These are phyloP conservation scores for Saccharomyces uvarum DNA, from an alignment of 1,139 yeast genomes.

Conservation along the genomic window DNA sequence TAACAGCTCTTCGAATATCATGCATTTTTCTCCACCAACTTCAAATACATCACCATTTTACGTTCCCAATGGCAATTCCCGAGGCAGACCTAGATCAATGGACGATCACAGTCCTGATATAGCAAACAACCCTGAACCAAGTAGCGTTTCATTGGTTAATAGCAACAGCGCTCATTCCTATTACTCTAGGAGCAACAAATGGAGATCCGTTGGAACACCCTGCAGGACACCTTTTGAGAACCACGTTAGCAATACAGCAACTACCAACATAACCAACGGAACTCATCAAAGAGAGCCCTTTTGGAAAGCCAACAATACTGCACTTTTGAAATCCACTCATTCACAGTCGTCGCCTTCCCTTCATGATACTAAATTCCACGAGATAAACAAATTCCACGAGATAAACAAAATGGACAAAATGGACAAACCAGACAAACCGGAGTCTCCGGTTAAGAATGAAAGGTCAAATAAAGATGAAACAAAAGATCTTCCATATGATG, in stretches of 20 bases:
- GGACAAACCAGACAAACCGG: neutral
- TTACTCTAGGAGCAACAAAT: conserved; percentile 18
- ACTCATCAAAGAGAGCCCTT: neutral
- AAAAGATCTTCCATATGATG: neutral
- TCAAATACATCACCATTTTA: conserved; percentile 5
- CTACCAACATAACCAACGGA: neutral
- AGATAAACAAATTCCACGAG: neutral
- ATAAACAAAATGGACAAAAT: neutral
- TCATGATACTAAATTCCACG: neutral
- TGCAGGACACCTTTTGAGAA: conserved; percentile 1
- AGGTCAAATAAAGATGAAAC: neutral
- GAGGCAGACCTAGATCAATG: conserved; percentile 18
- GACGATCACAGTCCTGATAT: conserved; percentile 9
- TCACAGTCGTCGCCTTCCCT: neutral
- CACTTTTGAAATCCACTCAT: neutral
- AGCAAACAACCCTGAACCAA: neutral
- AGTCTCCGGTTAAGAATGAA: neutral
- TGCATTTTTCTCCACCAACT: neutral
- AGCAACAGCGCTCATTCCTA: conserved; percentile 11
- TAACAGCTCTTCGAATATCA: neutral
- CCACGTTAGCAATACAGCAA: neutral
- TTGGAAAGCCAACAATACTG: neutral
- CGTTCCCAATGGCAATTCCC: conserved; percentile 4
- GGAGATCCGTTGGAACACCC: conserved; percentile 15
- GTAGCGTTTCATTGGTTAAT: neutral